Percentiles rank a stretch among this genome's conserved stretches.
Evolutionary conservation across 257 asterid species (phyloP).

Genomic region (Fraxinus quadrangulata): DNA sequence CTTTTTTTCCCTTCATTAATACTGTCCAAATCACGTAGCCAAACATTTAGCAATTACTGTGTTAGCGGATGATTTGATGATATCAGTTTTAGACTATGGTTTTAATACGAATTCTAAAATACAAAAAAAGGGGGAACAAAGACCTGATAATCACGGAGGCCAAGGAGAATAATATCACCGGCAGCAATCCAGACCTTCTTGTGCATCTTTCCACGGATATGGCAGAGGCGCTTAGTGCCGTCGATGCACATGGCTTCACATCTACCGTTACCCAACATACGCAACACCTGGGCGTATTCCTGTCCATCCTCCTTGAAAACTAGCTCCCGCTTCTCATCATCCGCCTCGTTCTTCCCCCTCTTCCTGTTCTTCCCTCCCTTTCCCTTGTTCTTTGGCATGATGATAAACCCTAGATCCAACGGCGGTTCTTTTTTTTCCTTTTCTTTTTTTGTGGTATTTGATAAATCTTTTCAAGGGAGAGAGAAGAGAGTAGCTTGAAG

Average conservation of each 20-base stretch:
- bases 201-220: constrained; percentile 93
- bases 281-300: constrained; percentile 87
- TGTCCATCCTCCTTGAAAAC: constrained; percentile 93
- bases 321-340: constrained; percentile 88
- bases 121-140: background rate
- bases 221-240: constrained; percentile 84
- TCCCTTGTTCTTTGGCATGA: constrained; percentile 96
- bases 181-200: constrained; percentile 97
- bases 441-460: background rate
- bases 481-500: background rate
- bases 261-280: constrained; percentile 91
- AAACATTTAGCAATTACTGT: background rate
- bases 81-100: background rate
- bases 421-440: constrained; percentile 4
- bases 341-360: constrained; percentile 95
- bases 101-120: background rate
- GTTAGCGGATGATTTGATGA: background rate
- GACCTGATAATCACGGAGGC: constrained; percentile 94
- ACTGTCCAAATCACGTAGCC: background rate
- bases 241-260: constrained; percentile 87
- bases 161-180: constrained; percentile 87
- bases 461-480: background rate
- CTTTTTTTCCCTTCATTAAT: background rate
- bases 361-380: constrained; percentile 95
- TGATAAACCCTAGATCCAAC: constrained; percentile 41